phyloP scores from a whole-genome alignment of 768 basidiomycete species.

The Boletus subcaerulescens region DNA sequence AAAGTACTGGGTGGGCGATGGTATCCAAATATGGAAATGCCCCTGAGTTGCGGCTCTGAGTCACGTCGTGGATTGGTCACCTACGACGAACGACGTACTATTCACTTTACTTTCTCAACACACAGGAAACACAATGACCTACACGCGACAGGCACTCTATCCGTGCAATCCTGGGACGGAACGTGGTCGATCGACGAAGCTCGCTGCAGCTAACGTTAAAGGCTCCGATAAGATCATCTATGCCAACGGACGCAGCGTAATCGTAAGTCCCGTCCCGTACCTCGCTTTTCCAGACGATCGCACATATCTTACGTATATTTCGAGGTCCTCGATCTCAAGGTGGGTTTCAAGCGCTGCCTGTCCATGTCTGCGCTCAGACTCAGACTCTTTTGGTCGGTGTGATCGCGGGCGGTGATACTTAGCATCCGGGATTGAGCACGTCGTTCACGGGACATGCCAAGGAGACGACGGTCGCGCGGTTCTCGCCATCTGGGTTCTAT shows the following conservation, averaged over 20 bases:
- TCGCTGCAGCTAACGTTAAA: slow-evolving; percentile 56
- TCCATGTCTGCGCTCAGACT: background rate
- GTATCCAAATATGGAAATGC: slow-evolving; percentile 10
- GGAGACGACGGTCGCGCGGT: slow-evolving; percentile 82
- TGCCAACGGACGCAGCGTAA: slow-evolving; percentile 77
- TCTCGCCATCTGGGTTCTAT: slow-evolving; percentile 93
- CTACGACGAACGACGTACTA: background rate
- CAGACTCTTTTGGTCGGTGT: background rate
- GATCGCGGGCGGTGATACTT: background rate
- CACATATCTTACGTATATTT: background rate
- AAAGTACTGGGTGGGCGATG: background rate
- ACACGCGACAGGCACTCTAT: slow-evolving; percentile 48
- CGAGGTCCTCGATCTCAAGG: slow-evolving; percentile 83
- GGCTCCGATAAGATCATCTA: slow-evolving; percentile 74
- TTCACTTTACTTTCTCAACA: background rate
- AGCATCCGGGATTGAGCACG: slow-evolving; percentile 65
- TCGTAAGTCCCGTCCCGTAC: slow-evolving; percentile 53
- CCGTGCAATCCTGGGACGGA: slow-evolving; percentile 69
- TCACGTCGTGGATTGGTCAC: background rate
- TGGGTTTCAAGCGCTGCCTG: slow-evolving; percentile 31
- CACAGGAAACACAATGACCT: slow-evolving; percentile 41
- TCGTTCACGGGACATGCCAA: slow-evolving; percentile 81
- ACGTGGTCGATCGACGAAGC: slow-evolving; percentile 68
- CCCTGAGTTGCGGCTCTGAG: slow-evolving; percentile 12
- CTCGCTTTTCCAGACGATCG: background rate